phyloP scores from a whole-genome alignment of 306 rosid genomes.

The Inga oerstediana region DNA sequence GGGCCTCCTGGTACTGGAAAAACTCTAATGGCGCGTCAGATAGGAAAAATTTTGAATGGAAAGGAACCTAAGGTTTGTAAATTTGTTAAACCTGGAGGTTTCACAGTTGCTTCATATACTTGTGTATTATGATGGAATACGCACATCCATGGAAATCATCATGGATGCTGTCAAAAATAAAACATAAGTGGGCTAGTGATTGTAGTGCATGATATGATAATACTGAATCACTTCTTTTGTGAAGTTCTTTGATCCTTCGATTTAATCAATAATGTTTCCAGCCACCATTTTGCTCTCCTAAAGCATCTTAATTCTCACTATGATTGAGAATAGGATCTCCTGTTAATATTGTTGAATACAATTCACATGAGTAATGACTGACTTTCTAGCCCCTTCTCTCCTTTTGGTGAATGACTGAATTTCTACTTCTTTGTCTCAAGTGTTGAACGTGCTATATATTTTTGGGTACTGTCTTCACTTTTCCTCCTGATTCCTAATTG shows the following conservation, averaged over 20 bases:
- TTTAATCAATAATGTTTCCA: not conserved
- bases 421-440: slow-evolving; percentile 22
- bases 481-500: slow-evolving; percentile 26
- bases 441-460: not conserved
- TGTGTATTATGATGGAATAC: slow-evolving; percentile 23
- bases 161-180: slow-evolving; percentile 9
- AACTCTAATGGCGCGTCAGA: slow-evolving; percentile 99
- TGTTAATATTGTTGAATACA: not conserved
- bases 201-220: slow-evolving; percentile 2
- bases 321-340: not conserved
- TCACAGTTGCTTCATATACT: slow-evolving; percentile 32
- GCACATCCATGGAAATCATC: slow-evolving; percentile 88
- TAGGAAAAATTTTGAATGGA: slow-evolving; percentile 94
- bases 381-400: not conserved
- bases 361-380: not conserved
- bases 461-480: slow-evolving; percentile 5
- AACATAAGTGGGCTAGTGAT: not conserved
- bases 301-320: not conserved
- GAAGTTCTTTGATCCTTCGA: not conserved
- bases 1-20: slow-evolving; percentile 99
- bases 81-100: slow-evolving; percentile 49
- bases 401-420: not conserved
- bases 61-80: slow-evolving; percentile 92
- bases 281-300: not conserved
- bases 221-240: slow-evolving; percentile 20